These are phyloP conservation scores for Hyphopichia buzzinii DNA, from an alignment of 1,139 yeast species.

Conservation along the genomic window DNA sequence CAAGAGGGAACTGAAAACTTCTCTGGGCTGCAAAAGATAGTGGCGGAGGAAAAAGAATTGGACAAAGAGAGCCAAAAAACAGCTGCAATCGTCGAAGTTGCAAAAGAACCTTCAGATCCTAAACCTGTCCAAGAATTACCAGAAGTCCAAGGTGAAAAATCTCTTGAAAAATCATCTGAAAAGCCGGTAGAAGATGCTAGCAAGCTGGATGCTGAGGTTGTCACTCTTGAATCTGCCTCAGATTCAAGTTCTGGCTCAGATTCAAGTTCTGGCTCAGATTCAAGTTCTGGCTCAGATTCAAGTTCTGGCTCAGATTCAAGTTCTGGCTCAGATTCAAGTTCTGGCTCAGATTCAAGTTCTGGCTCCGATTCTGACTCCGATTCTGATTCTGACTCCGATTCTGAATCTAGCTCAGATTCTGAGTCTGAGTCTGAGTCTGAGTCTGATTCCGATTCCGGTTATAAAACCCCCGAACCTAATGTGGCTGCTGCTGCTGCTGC, in stretches of 20 bases:
- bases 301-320: conserved; percentile 10
- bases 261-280: background rate
- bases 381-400: conserved; percentile 6
- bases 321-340: conserved; percentile 6
- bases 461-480: conserved; percentile 20
- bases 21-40: too few relatives aligned
- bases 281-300: conserved; percentile 2
- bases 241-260: conserved; percentile 11
- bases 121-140: too few relatives aligned
- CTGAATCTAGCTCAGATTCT: conserved; percentile 3
- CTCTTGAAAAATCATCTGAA: too few relatives aligned
- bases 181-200: too few relatives aligned
- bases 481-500: conserved; percentile 6
- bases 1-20: too few relatives aligned
- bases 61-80: too few relatives aligned
- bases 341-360: conserved; percentile 2
- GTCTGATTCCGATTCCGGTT: conserved; percentile 7
- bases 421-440: conserved; percentile 14
- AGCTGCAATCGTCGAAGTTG: too few relatives aligned
- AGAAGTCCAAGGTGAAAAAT: too few relatives aligned
- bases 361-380: conserved; percentile 10
- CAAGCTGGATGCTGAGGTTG: conserved; percentile 5
- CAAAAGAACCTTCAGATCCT: too few relatives aligned
- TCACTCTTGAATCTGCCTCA: conserved; percentile 8
- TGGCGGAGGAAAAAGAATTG: too few relatives aligned